Conservation (phyloP, 208 protist genomes). For the Leishmania lainsoni region DNA sequence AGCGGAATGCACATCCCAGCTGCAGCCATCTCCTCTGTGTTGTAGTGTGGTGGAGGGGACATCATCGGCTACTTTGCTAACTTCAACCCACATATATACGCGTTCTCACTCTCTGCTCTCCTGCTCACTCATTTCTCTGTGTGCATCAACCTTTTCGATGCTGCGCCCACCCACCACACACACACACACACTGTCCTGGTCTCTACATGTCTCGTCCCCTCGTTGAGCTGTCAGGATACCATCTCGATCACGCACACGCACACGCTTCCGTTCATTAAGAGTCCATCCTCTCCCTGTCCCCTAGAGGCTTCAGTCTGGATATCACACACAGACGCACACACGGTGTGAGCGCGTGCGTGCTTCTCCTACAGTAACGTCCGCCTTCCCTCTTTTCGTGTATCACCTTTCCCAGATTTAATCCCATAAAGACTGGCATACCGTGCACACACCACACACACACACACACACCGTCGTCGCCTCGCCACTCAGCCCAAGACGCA, state of each 20-base stretch:
- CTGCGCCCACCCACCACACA: not conserved
- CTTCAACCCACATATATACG: not conserved
- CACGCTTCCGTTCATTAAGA: not conserved
- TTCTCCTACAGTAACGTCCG: not conserved
- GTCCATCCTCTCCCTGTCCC: not conserved
- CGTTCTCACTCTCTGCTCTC: not conserved
- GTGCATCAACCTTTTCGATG: not conserved
- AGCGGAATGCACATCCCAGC: not conserved
- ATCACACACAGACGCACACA: not conserved
- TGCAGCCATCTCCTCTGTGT: not conserved
- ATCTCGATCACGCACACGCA: not conserved
- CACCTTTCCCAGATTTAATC: not conserved
- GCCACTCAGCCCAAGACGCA: not conserved
- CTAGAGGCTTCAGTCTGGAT: not conserved
- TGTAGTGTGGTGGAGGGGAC: not conserved
- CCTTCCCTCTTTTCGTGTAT: not conserved
- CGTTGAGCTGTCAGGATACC: not conserved
- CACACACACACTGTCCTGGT: not conserved
- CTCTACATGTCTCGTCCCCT: not conserved
- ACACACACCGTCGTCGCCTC: not conserved
- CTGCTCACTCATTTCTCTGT: not conserved
- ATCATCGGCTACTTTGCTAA: not conserved
- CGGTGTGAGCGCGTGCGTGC: not conserved
- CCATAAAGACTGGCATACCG: not conserved
- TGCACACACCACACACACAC: not conserved